A percentile compares a stretch with the other conserved stretches of the same genome.
Conservation (phyloP, 495 filamentous ascomycete genomes). For the Terfezia boudieri region DNA sequence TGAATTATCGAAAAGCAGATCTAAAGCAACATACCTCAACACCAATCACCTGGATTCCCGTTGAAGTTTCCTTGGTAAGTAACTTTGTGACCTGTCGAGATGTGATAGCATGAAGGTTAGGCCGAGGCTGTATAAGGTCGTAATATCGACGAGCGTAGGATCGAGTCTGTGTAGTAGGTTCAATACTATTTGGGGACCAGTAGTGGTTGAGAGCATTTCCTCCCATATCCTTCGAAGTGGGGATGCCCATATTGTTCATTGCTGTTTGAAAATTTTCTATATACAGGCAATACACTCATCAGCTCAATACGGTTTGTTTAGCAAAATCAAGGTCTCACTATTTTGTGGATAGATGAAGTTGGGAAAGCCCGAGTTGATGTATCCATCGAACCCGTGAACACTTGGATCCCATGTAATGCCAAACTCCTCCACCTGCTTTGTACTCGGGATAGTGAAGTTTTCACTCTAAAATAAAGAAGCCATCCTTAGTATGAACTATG, state of each 20-base stretch:
- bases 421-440: conserved; percentile 21
- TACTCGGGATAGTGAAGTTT: conserved; percentile 22
- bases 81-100: conserved; percentile 16
- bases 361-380: conserved; percentile 31
- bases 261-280: conserved; percentile 31
- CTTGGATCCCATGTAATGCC: conserved; percentile 22
- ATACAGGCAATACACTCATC: not conserved
- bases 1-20: not conserved
- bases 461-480: conserved; percentile 19
- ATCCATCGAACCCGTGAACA: conserved; percentile 22
- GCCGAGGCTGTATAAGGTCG: conserved; percentile 9
- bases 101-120: conserved; percentile 20
- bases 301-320: not conserved
- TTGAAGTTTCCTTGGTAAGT: conserved; percentile 4
- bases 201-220: conserved; percentile 27
- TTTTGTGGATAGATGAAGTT: conserved; percentile 27
- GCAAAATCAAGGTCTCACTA: conserved; percentile 13
- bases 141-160: conserved; percentile 22
- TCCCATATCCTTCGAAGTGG: conserved; percentile 24
- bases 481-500: conserved; percentile 5
- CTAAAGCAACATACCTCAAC: not conserved
- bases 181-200: conserved; percentile 26
- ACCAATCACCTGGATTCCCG: conserved; percentile 1
- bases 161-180: conserved; percentile 21
- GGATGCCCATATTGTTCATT: conserved; percentile 28